These are phyloP conservation scores for Penicillium griseofulvum DNA, from an alignment of 2,329 filamentous ascomycete species.

Conservation along the genomic window DNA sequence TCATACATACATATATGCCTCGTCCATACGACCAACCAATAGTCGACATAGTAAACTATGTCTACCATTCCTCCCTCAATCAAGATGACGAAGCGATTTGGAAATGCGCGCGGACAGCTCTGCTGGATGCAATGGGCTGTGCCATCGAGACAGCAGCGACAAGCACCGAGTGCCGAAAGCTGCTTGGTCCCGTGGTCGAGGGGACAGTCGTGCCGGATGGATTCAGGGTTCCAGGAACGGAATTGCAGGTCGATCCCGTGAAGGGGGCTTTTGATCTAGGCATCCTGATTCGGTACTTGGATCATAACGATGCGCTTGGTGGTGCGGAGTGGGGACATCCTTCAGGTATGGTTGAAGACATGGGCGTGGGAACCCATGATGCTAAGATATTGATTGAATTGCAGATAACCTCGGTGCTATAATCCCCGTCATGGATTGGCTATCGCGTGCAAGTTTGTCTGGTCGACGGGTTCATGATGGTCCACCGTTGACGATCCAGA, in stretches of 20 bases:
- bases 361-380: not conserved
- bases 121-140: conserved; percentile 28
- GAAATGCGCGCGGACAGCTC: conserved; percentile 17
- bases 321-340: conserved; percentile 48
- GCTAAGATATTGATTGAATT: not conserved
- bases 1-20: conserved; percentile 9
- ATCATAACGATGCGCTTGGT: conserved; percentile 44
- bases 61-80: conserved; percentile 20
- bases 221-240: conserved; percentile 42
- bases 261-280: conserved; percentile 44
- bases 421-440: conserved; percentile 35
- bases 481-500: conserved; percentile 32
- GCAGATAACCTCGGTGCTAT: conserved; percentile 43
- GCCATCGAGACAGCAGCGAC: conserved; percentile 25
- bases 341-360: conserved; percentile 26
- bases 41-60: conserved; percentile 22
- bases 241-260: conserved; percentile 34
- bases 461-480: conserved; percentile 6
- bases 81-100: conserved; percentile 17
- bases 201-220: conserved; percentile 28
- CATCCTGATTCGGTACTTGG: conserved; percentile 41
- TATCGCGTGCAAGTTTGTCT: conserved; percentile 19
- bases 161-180: conserved; percentile 16
- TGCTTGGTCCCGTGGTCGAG: conserved; percentile 17
- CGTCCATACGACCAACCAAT: conserved; percentile 41